Conservation (phyloP, 768 basidiomycete species). For the Tremella mesenterica region DNA sequence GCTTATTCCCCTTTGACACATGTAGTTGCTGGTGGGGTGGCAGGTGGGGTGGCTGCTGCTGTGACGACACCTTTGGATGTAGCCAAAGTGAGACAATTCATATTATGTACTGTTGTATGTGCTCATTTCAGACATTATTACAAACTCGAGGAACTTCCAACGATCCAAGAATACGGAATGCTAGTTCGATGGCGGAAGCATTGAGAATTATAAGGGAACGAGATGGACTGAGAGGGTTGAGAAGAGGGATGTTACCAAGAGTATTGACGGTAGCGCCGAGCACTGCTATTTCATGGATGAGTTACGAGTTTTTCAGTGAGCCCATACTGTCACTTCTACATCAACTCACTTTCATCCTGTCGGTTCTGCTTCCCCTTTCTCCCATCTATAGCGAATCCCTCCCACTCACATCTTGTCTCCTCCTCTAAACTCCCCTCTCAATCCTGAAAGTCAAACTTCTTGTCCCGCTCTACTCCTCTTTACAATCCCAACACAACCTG, state of each 20-base stretch:
- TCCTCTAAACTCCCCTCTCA: not conserved
- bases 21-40: constrained; percentile 80
- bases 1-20: constrained; percentile 90
- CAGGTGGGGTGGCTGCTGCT: constrained; percentile 88
- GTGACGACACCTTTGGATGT: constrained; percentile 96
- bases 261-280: constrained; percentile 93
- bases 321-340: constrained; percentile 20
- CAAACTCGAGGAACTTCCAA: constrained; percentile 88
- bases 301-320: constrained; percentile 97
- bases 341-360: not conserved
- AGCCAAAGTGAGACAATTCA: constrained; percentile 55
- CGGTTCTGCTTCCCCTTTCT: not conserved
- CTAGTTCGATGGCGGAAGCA: constrained; percentile 77
- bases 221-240: constrained; percentile 78
- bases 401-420: not conserved
- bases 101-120: not conserved
- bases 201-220: constrained; percentile 76
- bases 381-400: not conserved
- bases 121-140: constrained; percentile 57
- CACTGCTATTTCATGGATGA: constrained; percentile 94
- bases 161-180: constrained; percentile 74
- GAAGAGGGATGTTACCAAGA: constrained; percentile 77
- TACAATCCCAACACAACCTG: not conserved
- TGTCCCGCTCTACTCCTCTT: not conserved
- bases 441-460: not conserved